A percentile compares a stretch with the other conserved stretches of the same genome.
Evolutionary conservation across 306 rosid species (phyloP).

Genomic region (Vachellia collinsii): DNA sequence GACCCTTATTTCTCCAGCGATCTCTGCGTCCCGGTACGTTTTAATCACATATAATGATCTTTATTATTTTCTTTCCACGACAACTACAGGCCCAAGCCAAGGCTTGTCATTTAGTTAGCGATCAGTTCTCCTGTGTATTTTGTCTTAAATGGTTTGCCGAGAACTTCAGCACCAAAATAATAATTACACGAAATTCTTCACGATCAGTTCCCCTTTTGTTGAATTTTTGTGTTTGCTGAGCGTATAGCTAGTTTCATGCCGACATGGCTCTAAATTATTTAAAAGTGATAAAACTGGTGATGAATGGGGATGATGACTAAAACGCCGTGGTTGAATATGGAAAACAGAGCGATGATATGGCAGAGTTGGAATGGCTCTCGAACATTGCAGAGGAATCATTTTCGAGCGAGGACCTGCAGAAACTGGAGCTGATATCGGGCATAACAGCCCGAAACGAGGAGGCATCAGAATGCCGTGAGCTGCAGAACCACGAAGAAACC

Average conservation of each 20-base stretch:
- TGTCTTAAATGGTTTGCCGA: not conserved
- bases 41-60: not conserved
- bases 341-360: constrained; percentile 75
- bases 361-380: constrained; percentile 92
- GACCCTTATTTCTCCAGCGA: constrained; percentile 66
- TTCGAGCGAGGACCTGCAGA: constrained; percentile 79
- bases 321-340: not conserved
- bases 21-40: constrained; percentile 80
- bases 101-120: constrained; percentile 1
- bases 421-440: constrained; percentile 77
- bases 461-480: constrained; percentile 37
- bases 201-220: too few species aligned
- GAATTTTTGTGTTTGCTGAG: not conserved
- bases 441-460: constrained; percentile 51
- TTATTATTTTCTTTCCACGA: not conserved
- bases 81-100: constrained; percentile 21
- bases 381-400: constrained; percentile 87
- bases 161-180: not conserved
- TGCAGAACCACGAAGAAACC: constrained; percentile 44
- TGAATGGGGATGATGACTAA: not conserved
- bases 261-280: not conserved
- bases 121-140: not conserved
- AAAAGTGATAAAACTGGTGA: not conserved
- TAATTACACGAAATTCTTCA: not conserved
- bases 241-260: not conserved